phyloP scores from a whole-genome alignment of 2,329 filamentous ascomycete species.

The Aspergillus uvarum region DNA sequence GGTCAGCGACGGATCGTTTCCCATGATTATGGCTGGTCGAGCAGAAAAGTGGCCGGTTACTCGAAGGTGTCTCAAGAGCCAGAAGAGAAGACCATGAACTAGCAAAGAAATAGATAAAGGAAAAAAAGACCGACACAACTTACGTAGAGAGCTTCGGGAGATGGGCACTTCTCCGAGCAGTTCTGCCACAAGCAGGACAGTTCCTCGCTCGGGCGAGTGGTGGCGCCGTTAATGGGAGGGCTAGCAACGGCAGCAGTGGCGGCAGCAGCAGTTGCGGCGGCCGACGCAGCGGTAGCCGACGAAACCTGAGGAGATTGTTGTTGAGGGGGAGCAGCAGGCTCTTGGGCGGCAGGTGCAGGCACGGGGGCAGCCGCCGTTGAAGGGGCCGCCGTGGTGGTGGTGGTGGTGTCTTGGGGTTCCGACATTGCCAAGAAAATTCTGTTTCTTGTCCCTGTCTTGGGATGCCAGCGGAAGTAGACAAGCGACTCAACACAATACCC shows the following conservation, averaged over 20 bases:
- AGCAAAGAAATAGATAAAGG: not conserved
- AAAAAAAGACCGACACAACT: conserved; percentile 21
- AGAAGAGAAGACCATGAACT: too few relatives aligned
- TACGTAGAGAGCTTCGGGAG: conserved; percentile 64
- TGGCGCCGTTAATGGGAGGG: conserved; percentile 30
- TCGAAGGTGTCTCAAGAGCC: not conserved
- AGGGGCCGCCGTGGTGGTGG: conserved; percentile 20
- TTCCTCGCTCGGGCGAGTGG: conserved; percentile 35
- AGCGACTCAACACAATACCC: conserved; percentile 14
- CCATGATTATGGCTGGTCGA: not conserved
- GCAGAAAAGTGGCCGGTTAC: conserved; percentile 6
- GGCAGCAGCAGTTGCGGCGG: conserved; percentile 36
- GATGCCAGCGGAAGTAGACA: conserved; percentile 28
- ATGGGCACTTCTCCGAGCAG: conserved; percentile 60
- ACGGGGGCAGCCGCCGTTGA: conserved; percentile 27
- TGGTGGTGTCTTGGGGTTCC: conserved; percentile 37
- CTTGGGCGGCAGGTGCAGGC: conserved; percentile 23
- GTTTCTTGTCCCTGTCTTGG: conserved; percentile 33
- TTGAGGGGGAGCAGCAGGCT: conserved; percentile 22
- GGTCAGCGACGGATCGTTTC: conserved; percentile 1
- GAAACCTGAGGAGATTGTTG: conserved; percentile 25
- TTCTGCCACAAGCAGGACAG: conserved; percentile 61
- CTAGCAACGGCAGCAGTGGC: conserved; percentile 39
- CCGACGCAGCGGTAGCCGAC: conserved; percentile 30
- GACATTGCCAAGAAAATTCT: conserved; percentile 43